Evolutionary conservation across 805 yeast genomes (phyloP).

Genomic region (Candida ulmi): DNA sequence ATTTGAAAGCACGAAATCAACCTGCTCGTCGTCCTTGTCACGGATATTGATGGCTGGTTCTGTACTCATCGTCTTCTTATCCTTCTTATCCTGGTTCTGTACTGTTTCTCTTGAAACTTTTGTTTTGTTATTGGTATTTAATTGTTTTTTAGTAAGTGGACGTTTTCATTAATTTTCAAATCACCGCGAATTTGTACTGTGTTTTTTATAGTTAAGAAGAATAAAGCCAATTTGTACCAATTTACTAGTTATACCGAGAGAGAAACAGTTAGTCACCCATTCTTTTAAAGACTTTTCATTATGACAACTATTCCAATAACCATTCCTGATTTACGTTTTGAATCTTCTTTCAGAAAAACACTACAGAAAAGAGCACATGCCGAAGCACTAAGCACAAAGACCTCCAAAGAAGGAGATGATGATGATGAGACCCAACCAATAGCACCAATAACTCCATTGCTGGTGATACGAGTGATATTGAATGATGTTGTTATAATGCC

Average conservation of each 20-base stretch:
- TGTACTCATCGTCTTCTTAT: neutral
- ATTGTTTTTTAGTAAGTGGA: no score
- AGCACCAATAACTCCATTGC: slow-evolving; percentile 31
- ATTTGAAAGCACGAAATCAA: slow-evolving; percentile 82
- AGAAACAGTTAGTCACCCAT: no score
- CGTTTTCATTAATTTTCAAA: no score
- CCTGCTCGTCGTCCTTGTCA: slow-evolving; percentile 77
- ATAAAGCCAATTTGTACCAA: no score
- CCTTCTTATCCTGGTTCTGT: no score
- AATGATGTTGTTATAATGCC: slow-evolving; percentile 52
- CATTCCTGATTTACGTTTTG: slow-evolving; percentile 63
- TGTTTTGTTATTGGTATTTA: no score
- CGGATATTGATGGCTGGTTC: slow-evolving; percentile 88
- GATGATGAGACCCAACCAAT: neutral
- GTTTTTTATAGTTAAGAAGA: no score
- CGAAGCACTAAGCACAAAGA: slow-evolving; percentile 2
- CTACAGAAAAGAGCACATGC: slow-evolving; percentile 10
- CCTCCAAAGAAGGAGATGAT: neutral
- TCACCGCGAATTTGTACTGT: neutral
- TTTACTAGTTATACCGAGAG: no score
- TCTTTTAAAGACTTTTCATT: no score
- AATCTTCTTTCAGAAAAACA: slow-evolving; percentile 48
- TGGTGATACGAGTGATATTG: slow-evolving; percentile 41
- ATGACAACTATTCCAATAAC: no score
- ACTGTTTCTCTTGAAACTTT: neutral